Percentiles rank a stretch among this genome's conserved stretches.
phyloP scores from a whole-genome alignment of 805 yeast species.

The Candida incommunis region DNA sequence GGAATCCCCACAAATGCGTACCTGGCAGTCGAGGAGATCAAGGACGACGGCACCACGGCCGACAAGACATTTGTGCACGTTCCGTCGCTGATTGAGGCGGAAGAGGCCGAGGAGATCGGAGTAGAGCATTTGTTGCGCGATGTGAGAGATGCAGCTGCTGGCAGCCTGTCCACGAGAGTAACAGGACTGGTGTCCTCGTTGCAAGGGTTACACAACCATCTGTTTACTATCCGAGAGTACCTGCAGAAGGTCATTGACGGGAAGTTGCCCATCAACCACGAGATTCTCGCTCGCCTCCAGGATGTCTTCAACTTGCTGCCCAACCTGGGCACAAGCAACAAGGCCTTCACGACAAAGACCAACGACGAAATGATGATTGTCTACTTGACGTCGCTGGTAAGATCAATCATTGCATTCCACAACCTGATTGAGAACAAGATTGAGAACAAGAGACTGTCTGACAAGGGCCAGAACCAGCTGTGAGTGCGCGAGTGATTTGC shows the following conservation, averaged over 20 bases:
- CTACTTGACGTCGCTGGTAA: slow-evolving; percentile 75
- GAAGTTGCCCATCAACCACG: slow-evolving; percentile 76
- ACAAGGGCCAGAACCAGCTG: too few species aligned
- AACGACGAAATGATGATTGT: slow-evolving; percentile 94
- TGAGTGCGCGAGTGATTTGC: too few species aligned
- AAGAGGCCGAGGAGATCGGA: slow-evolving; percentile 98
- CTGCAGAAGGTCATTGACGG: slow-evolving; percentile 58
- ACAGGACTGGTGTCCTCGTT: slow-evolving; percentile 83
- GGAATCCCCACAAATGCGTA: slow-evolving; percentile 96
- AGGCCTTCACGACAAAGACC: slow-evolving; percentile 82
- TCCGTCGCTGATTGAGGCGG: slow-evolving; percentile 88
- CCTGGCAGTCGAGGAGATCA: slow-evolving; percentile 84
- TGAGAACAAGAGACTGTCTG: slow-evolving; percentile 43
- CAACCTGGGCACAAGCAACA: slow-evolving; percentile 35
- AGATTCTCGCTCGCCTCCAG: slow-evolving; percentile 81
- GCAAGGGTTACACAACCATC: slow-evolving; percentile 68
- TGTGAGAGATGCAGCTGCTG: slow-evolving; percentile 93
- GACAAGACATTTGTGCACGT: slow-evolving; percentile 88
- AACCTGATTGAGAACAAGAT: slow-evolving; percentile 93
- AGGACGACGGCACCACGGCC: slow-evolving; percentile 87
- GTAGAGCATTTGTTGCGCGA: slow-evolving; percentile 93
- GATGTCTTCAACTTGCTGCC: slow-evolving; percentile 91
- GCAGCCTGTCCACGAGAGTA: slow-evolving; percentile 71
- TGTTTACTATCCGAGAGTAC: slow-evolving; percentile 64
- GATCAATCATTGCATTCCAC: slow-evolving; percentile 93